Percentiles rank a stretch among this genome's conserved stretches.
Conservation (phyloP, 2,329 filamentous ascomycete species). For the Pseudocercospora eumusae region DNA sequence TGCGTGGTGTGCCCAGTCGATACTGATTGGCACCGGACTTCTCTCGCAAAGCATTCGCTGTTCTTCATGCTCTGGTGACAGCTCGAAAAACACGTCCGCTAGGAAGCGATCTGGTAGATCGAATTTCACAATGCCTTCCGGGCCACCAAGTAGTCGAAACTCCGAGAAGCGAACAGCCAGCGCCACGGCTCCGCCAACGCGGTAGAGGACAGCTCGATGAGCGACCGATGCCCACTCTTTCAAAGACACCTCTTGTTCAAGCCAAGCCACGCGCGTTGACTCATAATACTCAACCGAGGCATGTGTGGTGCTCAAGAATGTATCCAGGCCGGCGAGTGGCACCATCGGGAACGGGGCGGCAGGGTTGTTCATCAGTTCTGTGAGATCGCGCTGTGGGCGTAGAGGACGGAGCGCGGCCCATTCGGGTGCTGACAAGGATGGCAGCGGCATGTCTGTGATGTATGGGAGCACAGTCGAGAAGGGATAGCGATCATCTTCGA, state of each 20-base stretch:
- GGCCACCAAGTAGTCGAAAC: conserved; percentile 18
- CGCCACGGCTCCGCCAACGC: conserved; percentile 20
- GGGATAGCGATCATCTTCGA: conserved; percentile 5
- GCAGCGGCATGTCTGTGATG: conserved; percentile 16
- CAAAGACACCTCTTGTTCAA: conserved; percentile 22
- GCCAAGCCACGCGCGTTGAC: conserved; percentile 15
- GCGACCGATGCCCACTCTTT: conserved; percentile 21
- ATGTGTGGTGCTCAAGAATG: conserved; percentile 17
- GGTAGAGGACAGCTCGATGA: conserved; percentile 20
- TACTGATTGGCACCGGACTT: not conserved
- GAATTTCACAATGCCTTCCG: conserved; percentile 52
- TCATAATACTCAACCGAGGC: conserved; percentile 24
- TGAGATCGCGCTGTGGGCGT: conserved; percentile 7
- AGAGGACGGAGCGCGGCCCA: conserved; percentile 19
- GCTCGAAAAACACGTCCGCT: conserved; percentile 1
- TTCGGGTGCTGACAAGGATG: conserved; percentile 18
- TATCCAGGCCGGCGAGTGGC: conserved; percentile 15
- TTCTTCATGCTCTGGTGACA: not conserved
- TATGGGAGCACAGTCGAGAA: conserved; percentile 18
- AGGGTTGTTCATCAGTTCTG: conserved; percentile 13
- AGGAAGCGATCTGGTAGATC: conserved; percentile 23
- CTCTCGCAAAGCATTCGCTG: not conserved
- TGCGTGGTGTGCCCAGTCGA: conserved; percentile 16
- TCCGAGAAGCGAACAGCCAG: conserved; percentile 24
- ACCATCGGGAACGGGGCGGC: conserved; percentile 22